Percentiles rank a stretch among this genome's conserved stretches.
Conservation (phyloP, 345 rosid species). For the Eucalyptus rudis region DNA sequence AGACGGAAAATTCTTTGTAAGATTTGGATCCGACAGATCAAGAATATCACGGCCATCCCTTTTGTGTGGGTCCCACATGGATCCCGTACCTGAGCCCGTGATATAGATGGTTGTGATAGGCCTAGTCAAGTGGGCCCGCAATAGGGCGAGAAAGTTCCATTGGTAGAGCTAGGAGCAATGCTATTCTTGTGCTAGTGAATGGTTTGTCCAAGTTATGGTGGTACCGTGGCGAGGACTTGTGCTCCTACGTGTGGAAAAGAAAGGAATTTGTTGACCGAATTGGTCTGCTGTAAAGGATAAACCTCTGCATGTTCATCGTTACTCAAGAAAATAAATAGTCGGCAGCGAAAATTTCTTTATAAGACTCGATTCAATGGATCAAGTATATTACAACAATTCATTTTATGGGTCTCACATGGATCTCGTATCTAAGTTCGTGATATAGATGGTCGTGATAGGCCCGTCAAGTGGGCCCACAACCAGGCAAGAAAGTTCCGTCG, state of each 20-base stretch:
- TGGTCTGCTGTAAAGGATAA: neutral
- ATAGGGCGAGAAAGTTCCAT: no score
- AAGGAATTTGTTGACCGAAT: neutral
- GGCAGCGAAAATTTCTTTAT: neutral
- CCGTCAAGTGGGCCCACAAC: neutral
- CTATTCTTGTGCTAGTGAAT: no score
- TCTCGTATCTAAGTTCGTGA: neutral
- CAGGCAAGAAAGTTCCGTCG: neutral
- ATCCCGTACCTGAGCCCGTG: neutral
- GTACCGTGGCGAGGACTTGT: no score
- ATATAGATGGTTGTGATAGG: neutral
- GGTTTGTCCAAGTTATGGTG: no score
- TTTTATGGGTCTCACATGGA: neutral
- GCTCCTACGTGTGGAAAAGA: no score
- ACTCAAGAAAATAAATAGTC: neutral
- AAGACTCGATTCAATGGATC: neutral
- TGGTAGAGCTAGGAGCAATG: no score
- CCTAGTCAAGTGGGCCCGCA: no score
- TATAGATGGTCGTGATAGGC: neutral
- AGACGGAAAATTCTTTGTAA: neutral
- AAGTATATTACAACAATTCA: neutral
- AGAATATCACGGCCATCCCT: neutral
- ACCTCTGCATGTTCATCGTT: neutral
- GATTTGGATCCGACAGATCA: neutral
- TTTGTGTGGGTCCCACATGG: neutral